Base-by-base conservation (phyloP, 2,329 filamentous ascomycete species). In the Pseudomassariella vexata region DNA sequence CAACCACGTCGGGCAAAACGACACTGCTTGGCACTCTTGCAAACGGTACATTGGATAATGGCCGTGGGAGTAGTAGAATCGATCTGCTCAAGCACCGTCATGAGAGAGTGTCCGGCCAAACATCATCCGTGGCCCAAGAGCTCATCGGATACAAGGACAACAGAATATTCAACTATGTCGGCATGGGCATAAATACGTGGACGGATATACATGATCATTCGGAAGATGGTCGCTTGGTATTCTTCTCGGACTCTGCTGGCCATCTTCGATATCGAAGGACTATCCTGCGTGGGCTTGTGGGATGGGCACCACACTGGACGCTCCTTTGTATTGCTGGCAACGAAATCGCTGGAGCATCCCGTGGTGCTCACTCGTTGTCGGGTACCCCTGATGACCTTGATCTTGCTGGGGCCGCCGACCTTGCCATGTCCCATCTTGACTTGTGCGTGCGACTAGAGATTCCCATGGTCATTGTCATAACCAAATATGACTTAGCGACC, bases 281-380 rank as follows among this genome's bases (percentile, higher is more conserved):
- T 5, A 90, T 87, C 3, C 68, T 96, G 32, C 77, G 90, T 38
- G 88, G 89, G 1, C 67, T 98, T n/a, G 73, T 98, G 41, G 92
- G 89, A 27, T 96, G 92, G 89, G 85, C 85, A 22, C 92, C 92
- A 7, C 88, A 96, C 53, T 98, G 92, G 82, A 88, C 85, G 2
- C 58, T 95, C 15, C 69, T 96, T 3, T 95, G 94, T 45, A 78
- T 96, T 39, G 79, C 87, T 28, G 87, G 86, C 21, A 84, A 92
- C 49, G 82, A 83, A 41, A 67, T 71, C 9, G 76, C 82, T 9
- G 48, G 55, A 27, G 45, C 47, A 4, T 44, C 50, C 4, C 50
- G 52, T 25, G 48, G 54, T 18, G 63, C 62, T 6, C 63, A 65
- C 35, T 71, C 68, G 1, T 60, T 69, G 12, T 63, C 66, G 2